A percentile compares a stretch with the other conserved stretches of the same genome.
Conservation (phyloP, 768 basidiomycete genomes). For the Mycena polygramma region DNA sequence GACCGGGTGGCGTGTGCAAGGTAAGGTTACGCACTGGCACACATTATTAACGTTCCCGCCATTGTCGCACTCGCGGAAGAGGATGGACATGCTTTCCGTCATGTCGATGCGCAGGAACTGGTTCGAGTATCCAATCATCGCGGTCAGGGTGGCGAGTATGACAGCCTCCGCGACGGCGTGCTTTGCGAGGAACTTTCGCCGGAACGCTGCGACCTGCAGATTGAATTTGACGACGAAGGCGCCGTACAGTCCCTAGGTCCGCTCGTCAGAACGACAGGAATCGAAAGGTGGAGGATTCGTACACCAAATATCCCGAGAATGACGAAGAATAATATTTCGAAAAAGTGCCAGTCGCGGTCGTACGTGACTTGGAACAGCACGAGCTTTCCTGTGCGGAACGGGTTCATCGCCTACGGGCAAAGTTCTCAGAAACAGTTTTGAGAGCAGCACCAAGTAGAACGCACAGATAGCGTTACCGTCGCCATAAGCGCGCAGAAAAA, state of each 20-base stretch:
- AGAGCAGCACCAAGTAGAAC: constrained; percentile 49
- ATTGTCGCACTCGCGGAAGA: constrained; percentile 96
- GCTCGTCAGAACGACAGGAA: constrained; percentile 1
- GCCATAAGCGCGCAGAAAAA: constrained; percentile 98
- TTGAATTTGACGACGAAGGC: constrained; percentile 98
- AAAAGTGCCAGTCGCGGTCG: constrained; percentile 98
- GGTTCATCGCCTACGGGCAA: constrained; percentile 88
- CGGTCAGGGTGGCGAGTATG: constrained; percentile 87
- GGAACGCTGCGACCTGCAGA: constrained; percentile 93
- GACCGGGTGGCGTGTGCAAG: neutral
- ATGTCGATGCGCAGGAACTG: constrained; percentile 96
- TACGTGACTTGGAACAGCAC: constrained; percentile 99
- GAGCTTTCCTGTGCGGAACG: constrained; percentile 96
- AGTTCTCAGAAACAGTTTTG: constrained; percentile 8
- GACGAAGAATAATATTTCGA: constrained; percentile 97
- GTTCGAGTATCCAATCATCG: constrained; percentile 94
- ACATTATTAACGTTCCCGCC: constrained; percentile 89
- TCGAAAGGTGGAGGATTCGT: constrained; percentile 7
- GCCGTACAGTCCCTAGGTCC: constrained; percentile 89
- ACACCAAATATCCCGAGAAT: constrained; percentile 97
- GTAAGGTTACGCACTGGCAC: constrained; percentile 85
- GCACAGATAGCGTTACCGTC: constrained; percentile 93
- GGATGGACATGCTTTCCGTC: constrained; percentile 95
- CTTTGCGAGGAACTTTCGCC: constrained; percentile 87
- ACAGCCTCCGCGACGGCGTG: constrained; percentile 94